Evolutionary conservation across 106 monocot genomes (phyloP).

Genomic region (Acorus calamus): DNA sequence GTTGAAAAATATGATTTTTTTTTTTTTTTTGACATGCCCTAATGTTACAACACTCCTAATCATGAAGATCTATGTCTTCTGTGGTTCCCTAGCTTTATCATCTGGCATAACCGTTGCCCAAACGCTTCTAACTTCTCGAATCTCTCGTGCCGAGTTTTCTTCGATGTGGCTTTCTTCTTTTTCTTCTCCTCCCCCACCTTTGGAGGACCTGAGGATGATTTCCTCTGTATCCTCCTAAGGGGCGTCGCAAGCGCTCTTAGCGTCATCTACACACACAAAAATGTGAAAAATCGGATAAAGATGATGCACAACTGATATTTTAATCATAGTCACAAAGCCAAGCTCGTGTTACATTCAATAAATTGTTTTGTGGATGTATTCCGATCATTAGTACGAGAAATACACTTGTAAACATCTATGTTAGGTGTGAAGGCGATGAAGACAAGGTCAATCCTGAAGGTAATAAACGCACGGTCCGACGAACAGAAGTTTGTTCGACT

Average conservation of each 20-base stretch:
- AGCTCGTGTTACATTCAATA: not conserved
- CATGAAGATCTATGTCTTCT: slow-evolving; percentile 44
- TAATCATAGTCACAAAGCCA: not conserved
- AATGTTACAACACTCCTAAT: not conserved
- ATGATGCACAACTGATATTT: no score
- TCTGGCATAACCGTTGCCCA: slow-evolving; percentile 52
- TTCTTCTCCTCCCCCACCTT: slow-evolving; percentile 39
- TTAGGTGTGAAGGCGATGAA: no score
- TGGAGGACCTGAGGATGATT: slow-evolving; percentile 11
- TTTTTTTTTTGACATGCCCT: no score
- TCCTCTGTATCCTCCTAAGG: slow-evolving; percentile 46
- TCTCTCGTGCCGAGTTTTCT: slow-evolving; percentile 27
- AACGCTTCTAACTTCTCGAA: slow-evolving; percentile 50
- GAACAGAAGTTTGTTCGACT: no score
- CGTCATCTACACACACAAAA: slow-evolving; percentile 29
- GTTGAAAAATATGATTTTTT: no score
- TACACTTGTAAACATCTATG: no score
- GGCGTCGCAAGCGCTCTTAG: slow-evolving; percentile 72
- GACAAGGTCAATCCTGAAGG: no score
- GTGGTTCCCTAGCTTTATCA: slow-evolving; percentile 43
- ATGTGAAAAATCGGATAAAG: not conserved
- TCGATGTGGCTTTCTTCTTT: slow-evolving; percentile 7
- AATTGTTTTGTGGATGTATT: no score
- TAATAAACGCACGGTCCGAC: no score
- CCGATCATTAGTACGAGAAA: no score